Evolutionary conservation across 305 asterid genomes (phyloP).

Genomic region (Fraxinus dipetala): DNA sequence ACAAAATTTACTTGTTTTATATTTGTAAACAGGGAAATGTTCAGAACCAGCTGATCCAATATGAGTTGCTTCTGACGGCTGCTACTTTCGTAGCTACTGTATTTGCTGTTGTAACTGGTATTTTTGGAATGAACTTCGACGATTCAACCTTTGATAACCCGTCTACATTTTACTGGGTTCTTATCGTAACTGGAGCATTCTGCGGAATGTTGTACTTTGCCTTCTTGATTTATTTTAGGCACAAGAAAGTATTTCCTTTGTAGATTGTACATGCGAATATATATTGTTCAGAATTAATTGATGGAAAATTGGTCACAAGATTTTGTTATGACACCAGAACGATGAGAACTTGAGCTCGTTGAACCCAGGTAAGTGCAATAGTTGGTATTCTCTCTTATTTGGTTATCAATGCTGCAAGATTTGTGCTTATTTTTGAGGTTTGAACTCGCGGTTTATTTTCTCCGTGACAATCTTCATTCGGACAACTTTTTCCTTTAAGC

Average conservation of each 20-base stretch:
- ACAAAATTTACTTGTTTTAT: slow-evolving; percentile 1
- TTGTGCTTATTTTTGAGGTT: not conserved
- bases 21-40: slow-evolving; percentile 71
- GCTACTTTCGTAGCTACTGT: slow-evolving; percentile 85
- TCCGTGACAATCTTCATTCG: not conserved
- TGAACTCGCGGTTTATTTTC: not conserved
- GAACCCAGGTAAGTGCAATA: not conserved
- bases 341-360: not conserved
- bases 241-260: slow-evolving; percentile 76
- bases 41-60: slow-evolving; percentile 90
- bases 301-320: slow-evolving; percentile 8
- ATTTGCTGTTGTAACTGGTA: slow-evolving; percentile 86
- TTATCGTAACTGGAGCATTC: slow-evolving; percentile 49
- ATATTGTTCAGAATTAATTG: slow-evolving; percentile 11
- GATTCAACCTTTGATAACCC: slow-evolving; percentile 56
- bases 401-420: not conserved
- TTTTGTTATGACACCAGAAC: not conserved
- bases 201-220: slow-evolving; percentile 54
- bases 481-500: not conserved
- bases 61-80: slow-evolving; percentile 87
- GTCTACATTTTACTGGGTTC: slow-evolving; percentile 75
- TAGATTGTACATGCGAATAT: slow-evolving; percentile 27
- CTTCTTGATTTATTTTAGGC: slow-evolving; percentile 72
- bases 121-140: slow-evolving; percentile 88
- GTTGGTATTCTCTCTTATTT: not conserved